Conservation (phyloP, 768 basidiomycete species). For the Saitozyma podzolica region DNA sequence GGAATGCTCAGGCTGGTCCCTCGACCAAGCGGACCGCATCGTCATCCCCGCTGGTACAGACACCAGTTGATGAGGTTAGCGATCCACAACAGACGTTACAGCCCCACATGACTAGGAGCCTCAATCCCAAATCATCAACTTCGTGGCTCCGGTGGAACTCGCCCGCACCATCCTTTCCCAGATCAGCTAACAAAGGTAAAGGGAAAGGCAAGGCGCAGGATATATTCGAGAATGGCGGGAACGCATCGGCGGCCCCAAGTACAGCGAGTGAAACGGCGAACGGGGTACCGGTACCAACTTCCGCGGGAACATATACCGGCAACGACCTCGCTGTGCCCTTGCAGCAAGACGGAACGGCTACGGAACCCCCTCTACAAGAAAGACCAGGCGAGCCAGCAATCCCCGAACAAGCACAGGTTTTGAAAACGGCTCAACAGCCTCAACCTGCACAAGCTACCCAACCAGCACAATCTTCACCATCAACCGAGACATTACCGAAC, state of each 20-base stretch:
- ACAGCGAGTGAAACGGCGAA: background rate
- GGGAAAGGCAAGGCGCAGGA: slow-evolving; percentile 26
- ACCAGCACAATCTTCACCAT: no score
- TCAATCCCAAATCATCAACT: slow-evolving; percentile 40
- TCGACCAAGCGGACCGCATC: slow-evolving; percentile 5
- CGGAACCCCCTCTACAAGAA: background rate
- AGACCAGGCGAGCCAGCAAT: background rate
- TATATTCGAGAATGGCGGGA: background rate
- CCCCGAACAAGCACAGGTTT: no score
- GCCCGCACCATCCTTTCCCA: slow-evolving; percentile 32
- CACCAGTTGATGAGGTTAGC: no score
- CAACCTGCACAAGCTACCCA: no score
- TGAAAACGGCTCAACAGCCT: no score
- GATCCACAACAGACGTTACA: no score
- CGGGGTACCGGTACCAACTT: background rate
- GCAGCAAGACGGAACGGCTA: background rate
- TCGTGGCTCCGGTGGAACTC: slow-evolving; percentile 45
- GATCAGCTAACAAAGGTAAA: slow-evolving; percentile 14
- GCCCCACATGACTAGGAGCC: background rate
- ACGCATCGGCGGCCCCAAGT: background rate
- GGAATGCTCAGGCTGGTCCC: slow-evolving; percentile 12
- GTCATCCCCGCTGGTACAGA: no score
- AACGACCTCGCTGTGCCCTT: background rate
- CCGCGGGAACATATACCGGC: background rate
- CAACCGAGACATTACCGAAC: no score